phyloP scores from a whole-genome alignment of 108 stramenopile species.

The Pelagomonas calceolata region DNA sequence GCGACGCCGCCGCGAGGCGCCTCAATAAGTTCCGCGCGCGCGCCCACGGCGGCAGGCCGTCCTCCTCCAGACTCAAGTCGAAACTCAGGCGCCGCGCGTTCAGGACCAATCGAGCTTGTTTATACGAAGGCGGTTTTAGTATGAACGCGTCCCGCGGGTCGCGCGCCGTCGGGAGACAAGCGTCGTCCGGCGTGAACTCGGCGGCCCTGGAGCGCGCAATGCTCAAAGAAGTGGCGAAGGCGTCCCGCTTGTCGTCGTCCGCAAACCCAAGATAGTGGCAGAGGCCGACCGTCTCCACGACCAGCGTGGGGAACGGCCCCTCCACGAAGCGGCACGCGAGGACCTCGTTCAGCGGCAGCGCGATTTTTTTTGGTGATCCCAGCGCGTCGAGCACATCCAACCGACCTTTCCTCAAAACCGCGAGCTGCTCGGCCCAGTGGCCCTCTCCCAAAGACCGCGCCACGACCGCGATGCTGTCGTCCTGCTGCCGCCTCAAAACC shows the following conservation, averaged over 20 bases:
- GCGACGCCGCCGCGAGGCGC: slow-evolving; percentile 11
- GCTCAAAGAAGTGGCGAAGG: not conserved
- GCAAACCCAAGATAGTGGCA: not conserved
- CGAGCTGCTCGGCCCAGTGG: slow-evolving; percentile 28
- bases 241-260: not conserved
- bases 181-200: not conserved
- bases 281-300: not conserved
- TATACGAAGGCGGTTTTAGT: slow-evolving; percentile 22
- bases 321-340: not conserved
- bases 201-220: not conserved
- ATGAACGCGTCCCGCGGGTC: slow-evolving; percentile 28
- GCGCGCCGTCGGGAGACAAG: not conserved
- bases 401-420: slow-evolving; percentile 20
- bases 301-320: not conserved
- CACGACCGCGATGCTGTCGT: slow-evolving; percentile 1
- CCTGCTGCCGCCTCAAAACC: no score
- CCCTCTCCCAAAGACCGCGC: slow-evolving; percentile 21
- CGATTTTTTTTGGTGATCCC: slow-evolving; percentile 14
- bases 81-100: slow-evolving; percentile 25
- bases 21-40: slow-evolving; percentile 14
- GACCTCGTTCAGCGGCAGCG: slow-evolving; percentile 20
- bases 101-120: slow-evolving; percentile 18
- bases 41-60: slow-evolving; percentile 6
- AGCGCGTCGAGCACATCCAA: slow-evolving; percentile 17
- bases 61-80: slow-evolving; percentile 1